phyloP scores from a whole-genome alignment of 2,329 filamentous ascomycete species.

The Rasamsonia emersonii region DNA sequence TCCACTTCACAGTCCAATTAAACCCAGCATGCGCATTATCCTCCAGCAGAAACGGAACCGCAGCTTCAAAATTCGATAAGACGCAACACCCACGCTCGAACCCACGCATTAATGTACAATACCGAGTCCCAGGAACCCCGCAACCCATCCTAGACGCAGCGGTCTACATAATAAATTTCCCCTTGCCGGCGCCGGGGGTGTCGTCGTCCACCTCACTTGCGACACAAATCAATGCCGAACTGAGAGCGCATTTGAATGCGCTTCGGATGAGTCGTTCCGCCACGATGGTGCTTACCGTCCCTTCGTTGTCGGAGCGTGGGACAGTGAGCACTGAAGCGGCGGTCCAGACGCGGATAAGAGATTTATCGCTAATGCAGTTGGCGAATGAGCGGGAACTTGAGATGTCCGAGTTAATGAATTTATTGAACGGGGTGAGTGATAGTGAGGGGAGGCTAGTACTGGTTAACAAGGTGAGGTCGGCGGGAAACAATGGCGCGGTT shows the following conservation, averaged over 20 bases:
- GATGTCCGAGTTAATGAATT: constrained; percentile 19
- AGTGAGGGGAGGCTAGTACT: constrained; percentile 15
- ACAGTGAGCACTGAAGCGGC: constrained; percentile 14
- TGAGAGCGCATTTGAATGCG: constrained; percentile 23
- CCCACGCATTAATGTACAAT: constrained; percentile 12
- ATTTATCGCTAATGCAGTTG: constrained; percentile 24
- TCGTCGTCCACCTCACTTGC: constrained; percentile 6
- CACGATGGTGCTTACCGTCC: constrained; percentile 20
- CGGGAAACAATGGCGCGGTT: constrained; percentile 8
- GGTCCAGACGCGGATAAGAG: constrained; percentile 16
- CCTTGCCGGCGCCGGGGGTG: constrained; percentile 10
- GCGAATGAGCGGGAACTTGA: constrained; percentile 19
- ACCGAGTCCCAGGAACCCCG: constrained; percentile 12
- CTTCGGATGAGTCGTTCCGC: constrained; percentile 18
- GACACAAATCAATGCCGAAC: constrained; percentile 16
- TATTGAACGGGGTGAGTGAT: constrained; percentile 20
- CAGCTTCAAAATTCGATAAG: background rate
- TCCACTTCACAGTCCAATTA: constrained; percentile 21
- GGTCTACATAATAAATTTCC: constrained; percentile 26
- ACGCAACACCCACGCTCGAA: constrained; percentile 7
- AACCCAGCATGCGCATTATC: constrained; percentile 2
- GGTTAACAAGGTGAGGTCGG: constrained; percentile 13
- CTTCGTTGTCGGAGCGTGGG: constrained; percentile 16
- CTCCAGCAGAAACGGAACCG: background rate
- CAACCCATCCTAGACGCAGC: constrained; percentile 24